A percentile compares a stretch with the other conserved stretches of the same genome.
These are phyloP conservation scores for Acanthamoeba healyi DNA, from an alignment of 208 protist genomes.

Conservation along the genomic window DNA sequence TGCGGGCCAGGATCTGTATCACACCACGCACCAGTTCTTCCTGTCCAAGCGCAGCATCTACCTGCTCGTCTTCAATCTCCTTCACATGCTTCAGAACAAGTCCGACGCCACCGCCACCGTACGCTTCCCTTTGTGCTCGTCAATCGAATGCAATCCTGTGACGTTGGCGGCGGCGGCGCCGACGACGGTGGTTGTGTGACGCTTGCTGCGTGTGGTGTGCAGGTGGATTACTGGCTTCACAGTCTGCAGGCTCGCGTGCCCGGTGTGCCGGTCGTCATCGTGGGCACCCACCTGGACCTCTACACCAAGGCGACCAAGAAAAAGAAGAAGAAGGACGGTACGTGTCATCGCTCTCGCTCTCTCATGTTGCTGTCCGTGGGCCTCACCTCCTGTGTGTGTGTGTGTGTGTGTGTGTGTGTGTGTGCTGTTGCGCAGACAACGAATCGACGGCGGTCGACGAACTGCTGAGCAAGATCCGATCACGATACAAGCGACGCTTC, in stretches of 20 bases:
- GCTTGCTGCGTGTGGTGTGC: background rate
- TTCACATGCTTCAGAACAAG: constrained; percentile 56
- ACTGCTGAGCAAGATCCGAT: constrained; percentile 28
- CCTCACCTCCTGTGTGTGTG: too few relatives aligned
- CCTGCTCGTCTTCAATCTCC: constrained; percentile 61
- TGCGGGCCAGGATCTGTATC: constrained; percentile 70
- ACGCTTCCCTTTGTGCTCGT: background rate
- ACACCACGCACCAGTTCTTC: constrained; percentile 76
- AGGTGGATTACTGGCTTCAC: constrained; percentile 73
- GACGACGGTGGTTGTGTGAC: too few relatives aligned
- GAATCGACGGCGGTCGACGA: constrained; percentile 48
- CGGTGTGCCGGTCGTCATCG: constrained; percentile 72
- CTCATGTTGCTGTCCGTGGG: too few relatives aligned
- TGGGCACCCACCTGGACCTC: constrained; percentile 69
- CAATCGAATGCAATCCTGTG: too few relatives aligned
- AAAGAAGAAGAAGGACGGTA: constrained; percentile 51
- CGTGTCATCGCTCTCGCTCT: too few relatives aligned
- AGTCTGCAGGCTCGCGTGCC: constrained; percentile 63
- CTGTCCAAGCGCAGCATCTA: constrained; percentile 75
- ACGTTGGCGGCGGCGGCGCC: too few relatives aligned
- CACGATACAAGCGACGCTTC: constrained; percentile 72
- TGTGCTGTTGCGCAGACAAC: constrained; percentile 10
- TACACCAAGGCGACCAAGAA: constrained; percentile 66
- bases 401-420: too few relatives aligned
- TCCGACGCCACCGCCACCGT: constrained; percentile 64